Conservation (phyloP, 768 basidiomycete genomes). For the Pleurotus pulmonarius region DNA sequence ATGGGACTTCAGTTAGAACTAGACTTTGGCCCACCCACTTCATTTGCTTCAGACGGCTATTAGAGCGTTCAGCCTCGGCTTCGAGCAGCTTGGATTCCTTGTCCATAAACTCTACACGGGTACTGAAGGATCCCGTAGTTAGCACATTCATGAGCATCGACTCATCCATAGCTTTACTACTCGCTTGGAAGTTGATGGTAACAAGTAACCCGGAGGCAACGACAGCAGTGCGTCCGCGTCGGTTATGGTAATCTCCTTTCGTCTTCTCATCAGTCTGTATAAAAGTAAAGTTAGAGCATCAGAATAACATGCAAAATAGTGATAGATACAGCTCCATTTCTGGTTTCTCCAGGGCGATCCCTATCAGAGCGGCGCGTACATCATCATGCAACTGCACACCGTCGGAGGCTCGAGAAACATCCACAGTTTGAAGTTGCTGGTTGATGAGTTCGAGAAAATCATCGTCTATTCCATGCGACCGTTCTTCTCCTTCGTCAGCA, state of each 20-base stretch:
- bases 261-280: too few relatives aligned
- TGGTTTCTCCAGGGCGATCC: not conserved
- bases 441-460: not conserved
- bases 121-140: constrained; percentile 12
- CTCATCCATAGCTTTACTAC: not conserved
- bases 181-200: not conserved
- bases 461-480: not conserved
- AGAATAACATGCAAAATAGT: not conserved
- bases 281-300: too few relatives aligned
- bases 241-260: too few relatives aligned
- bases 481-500: not conserved
- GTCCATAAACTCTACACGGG: constrained; percentile 18
- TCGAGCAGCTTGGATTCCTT: constrained; percentile 25
- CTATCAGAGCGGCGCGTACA: not conserved
- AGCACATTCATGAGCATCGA: not conserved
- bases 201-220: not conserved
- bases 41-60: constrained; percentile 22
- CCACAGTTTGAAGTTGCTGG: not conserved
- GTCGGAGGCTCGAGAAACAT: not conserved
- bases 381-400: not conserved
- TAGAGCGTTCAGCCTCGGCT: constrained; percentile 20
- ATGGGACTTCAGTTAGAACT: not conserved
- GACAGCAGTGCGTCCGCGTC: too few relatives aligned
- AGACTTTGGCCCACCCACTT: constrained; percentile 18
- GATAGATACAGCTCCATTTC: not conserved